Evolutionary conservation across 2,329 filamentous ascomycete genomes (phyloP), one percentile per base, ranked within the genome.

Genomic region (Apiospora pterosperma): DNA sequence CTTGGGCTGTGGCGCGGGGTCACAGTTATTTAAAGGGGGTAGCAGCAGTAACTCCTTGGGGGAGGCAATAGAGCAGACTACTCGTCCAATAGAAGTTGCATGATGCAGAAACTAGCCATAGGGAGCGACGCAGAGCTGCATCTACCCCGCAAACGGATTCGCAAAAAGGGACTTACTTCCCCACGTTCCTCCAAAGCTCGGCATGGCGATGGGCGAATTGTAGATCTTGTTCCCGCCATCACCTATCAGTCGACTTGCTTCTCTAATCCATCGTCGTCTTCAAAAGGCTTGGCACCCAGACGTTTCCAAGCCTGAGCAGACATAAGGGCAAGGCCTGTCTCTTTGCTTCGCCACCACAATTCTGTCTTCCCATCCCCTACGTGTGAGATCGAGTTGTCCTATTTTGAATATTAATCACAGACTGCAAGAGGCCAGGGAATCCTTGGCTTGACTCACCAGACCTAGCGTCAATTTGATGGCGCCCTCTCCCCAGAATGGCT

Each of bases 391-490:
- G 81, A 82, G 31, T 80, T 78, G 41, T 80, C 75, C 83, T 85
- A 52, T 19, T 59, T 10, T 41, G 31, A 38, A 23, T 62, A 4
- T 36, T 61, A 23, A 58, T 62, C 36, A 62, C 11, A 38, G 36
- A 2, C 65, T 36, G 12, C 36, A 23, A 23, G 34, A 31, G 14
- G 16, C 19, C 28, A 1, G 7, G 11, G 25, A 2, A 14, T 28
- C 12, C 5, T 14, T 4, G 59, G 14, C 2, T 21, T 21, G 34
- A 71, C 80, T 74, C 72, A 85, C 83, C 72, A 86, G 67, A 11
- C 84, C 84, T 8, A 87, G 71, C 0, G 84, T 87, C 68, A 87
- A 69, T 70, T 85, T 85, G 64, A 85, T 87, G 5, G 80, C 74
- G 0, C 79, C 79, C 61, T 87, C 84, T 1, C 79, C 76, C 78